Conservation (phyloP, 345 rosid species). For the Microcos paniculata region DNA sequence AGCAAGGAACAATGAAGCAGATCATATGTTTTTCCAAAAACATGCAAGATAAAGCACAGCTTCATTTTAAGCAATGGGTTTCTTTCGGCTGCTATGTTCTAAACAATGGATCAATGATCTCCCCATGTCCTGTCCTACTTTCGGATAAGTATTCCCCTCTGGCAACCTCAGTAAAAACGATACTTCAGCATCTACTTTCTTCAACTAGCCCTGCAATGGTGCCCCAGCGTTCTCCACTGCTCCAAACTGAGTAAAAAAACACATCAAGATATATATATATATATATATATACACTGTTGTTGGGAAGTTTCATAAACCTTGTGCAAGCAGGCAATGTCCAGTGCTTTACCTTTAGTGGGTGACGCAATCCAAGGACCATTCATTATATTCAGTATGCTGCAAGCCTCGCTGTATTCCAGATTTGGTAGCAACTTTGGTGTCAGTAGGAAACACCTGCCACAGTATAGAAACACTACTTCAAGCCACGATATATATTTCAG, state of each 20-base stretch:
- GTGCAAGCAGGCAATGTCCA: background rate
- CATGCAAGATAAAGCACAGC: background rate
- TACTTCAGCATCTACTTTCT: slow-evolving; percentile 25
- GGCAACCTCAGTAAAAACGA: background rate
- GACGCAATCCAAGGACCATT: slow-evolving; percentile 92
- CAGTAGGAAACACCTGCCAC: slow-evolving; percentile 78
- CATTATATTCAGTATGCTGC: slow-evolving; percentile 91
- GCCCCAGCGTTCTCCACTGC: slow-evolving; percentile 68
- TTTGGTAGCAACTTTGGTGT: slow-evolving; percentile 89
- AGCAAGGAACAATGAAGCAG: background rate
- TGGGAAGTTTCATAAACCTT: background rate
- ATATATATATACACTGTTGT: background rate
- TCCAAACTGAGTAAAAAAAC: slow-evolving; percentile 55
- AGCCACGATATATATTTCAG: background rate
- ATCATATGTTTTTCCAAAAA: background rate
- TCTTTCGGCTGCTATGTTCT: background rate
- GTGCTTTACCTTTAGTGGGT: slow-evolving; percentile 64
- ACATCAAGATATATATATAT: background rate
- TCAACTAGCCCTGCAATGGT: slow-evolving; percentile 37
- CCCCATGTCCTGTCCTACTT: background rate
- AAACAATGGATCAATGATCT: background rate
- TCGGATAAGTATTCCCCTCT: background rate
- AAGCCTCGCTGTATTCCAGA: slow-evolving; percentile 86
- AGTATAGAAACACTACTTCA: background rate
- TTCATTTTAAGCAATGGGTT: background rate